Conservation (phyloP, 73 alveolate genomes). For the Strombidium stylifer region DNA sequence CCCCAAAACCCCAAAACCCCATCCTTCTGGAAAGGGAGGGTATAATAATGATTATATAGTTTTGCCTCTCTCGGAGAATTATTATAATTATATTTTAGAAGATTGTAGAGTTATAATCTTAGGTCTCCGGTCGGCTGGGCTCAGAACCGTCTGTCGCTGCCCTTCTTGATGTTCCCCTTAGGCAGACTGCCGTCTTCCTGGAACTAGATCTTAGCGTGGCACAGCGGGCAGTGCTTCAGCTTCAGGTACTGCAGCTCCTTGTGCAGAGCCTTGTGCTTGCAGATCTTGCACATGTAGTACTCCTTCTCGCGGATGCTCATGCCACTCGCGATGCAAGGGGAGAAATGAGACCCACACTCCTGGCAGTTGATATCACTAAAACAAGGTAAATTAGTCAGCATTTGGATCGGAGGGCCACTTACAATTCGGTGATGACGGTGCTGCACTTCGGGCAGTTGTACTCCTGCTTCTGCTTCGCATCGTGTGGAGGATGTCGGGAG, state of each 20-base stretch:
- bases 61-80: no score
- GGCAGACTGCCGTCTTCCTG: constrained; percentile 3
- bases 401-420: background rate
- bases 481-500: constrained; percentile 91
- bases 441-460: constrained; percentile 96
- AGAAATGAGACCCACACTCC: constrained; percentile 95
- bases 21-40: no score
- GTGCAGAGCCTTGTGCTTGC: constrained; percentile 96
- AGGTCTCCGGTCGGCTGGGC: no score
- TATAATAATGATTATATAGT: no score
- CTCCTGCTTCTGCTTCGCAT: constrained; percentile 70
- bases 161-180: no score
- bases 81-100: no score
- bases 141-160: no score
- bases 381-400: no score
- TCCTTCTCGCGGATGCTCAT: constrained; percentile 88
- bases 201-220: constrained; percentile 74
- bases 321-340: constrained; percentile 97
- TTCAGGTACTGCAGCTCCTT: constrained; percentile 85
- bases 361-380: constrained; percentile 90
- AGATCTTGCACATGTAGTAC: constrained; percentile 94
- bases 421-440: constrained; percentile 88
- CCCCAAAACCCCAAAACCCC: no score
- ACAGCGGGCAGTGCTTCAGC: constrained; percentile 92
- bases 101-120: no score